These are phyloP conservation scores for Lachnellula subtilissima DNA, from an alignment of 2,329 filamentous ascomycete genomes.

Conservation along the genomic window DNA sequence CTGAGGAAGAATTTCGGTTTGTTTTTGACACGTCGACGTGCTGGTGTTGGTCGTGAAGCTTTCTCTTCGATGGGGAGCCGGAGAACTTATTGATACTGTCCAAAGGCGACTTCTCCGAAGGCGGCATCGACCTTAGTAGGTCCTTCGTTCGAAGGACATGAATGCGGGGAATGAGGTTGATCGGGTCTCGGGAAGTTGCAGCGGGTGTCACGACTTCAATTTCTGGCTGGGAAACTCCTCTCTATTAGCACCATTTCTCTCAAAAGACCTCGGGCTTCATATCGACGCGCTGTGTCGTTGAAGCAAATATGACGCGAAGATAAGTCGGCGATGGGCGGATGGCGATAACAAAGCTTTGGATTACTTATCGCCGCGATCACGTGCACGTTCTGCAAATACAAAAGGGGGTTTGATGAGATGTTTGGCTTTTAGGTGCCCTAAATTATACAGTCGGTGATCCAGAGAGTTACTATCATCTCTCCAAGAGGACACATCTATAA, in stretches of 20 bases:
- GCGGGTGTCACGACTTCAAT: not conserved
- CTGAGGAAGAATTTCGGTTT: not conserved
- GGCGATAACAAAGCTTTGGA: not conserved
- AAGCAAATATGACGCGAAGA: not conserved
- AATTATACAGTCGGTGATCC: not conserved
- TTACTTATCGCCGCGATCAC: not conserved
- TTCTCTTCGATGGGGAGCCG: constrained; percentile 22
- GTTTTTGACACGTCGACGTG: constrained; percentile 2
- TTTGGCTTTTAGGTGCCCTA: not conserved
- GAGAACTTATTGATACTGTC: constrained; percentile 16
- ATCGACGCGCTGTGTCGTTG: not conserved
- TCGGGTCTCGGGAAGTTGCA: not conserved
- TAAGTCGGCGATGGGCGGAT: not conserved
- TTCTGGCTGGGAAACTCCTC: not conserved
- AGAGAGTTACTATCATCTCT: not conserved
- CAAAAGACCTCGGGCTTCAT: not conserved
- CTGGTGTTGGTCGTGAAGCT: constrained; percentile 15
- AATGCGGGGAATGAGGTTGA: constrained; percentile 8
- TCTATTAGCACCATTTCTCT: not conserved
- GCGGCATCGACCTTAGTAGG: constrained; percentile 28
- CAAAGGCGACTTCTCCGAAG: constrained; percentile 21
- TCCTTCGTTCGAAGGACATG: constrained; percentile 22
- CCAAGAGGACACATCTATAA: not conserved
- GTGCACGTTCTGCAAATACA: no score
- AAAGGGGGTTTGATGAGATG: no score